These are phyloP conservation scores for Suhomyces kilbournensis DNA, from an alignment of 805 yeast genomes.

Conservation along the genomic window DNA sequence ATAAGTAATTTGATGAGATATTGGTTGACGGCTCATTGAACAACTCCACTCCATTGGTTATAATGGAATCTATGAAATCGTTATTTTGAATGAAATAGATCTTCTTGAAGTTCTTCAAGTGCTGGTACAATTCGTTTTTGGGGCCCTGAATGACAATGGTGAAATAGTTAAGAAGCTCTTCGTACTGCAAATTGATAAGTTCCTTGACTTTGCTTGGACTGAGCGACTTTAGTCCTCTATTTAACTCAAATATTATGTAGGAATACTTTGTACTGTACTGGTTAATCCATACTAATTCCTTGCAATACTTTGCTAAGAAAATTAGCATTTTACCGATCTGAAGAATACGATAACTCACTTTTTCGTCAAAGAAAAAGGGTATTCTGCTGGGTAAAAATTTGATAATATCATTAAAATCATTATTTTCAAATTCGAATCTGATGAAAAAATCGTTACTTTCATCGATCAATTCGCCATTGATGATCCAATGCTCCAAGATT, in stretches of 20 bases:
- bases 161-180: slow-evolving; percentile 52
- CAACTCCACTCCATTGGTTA: slow-evolving; percentile 50
- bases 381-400: slow-evolving; percentile 30
- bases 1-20: slow-evolving; percentile 62
- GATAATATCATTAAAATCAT: slow-evolving; percentile 34
- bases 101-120: slow-evolving; percentile 60
- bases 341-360: slow-evolving; percentile 45
- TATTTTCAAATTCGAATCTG: slow-evolving; percentile 25
- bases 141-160: slow-evolving; percentile 44
- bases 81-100: slow-evolving; percentile 70
- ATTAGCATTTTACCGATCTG: slow-evolving; percentile 71
- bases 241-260: slow-evolving; percentile 25
- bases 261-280: slow-evolving; percentile 36
- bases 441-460: slow-evolving; percentile 63
- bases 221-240: slow-evolving; percentile 34
- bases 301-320: slow-evolving; percentile 63
- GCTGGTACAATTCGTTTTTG: slow-evolving; percentile 48
- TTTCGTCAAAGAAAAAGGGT: slow-evolving; percentile 45
- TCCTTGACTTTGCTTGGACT: slow-evolving; percentile 32
- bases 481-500: slow-evolving; percentile 63
- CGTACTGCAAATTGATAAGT: slow-evolving; percentile 41
- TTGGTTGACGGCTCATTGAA: slow-evolving; percentile 61
- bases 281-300: slow-evolving; percentile 64
- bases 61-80: slow-evolving; percentile 73
- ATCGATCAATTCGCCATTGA: slow-evolving; percentile 59